phyloP scores from a whole-genome alignment of 306 rosid species.

The Pterocarpus macrocarpus region DNA sequence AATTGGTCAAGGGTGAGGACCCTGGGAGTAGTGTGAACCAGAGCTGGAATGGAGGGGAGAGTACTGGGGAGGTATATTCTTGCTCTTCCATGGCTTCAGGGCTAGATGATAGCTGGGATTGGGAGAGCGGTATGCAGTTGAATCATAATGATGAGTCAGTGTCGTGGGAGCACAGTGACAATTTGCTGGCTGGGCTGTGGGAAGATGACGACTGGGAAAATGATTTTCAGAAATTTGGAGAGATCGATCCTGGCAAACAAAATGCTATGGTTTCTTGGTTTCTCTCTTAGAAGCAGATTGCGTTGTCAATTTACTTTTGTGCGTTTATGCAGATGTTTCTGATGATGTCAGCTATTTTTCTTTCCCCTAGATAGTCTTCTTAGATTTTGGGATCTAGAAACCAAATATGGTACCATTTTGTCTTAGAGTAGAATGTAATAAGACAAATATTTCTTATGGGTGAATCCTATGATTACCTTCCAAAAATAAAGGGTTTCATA shows the following conservation, averaged over 20 bases:
- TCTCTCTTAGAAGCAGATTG: constrained; percentile 37
- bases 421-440: neutral
- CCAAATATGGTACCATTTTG: neutral
- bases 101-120: constrained; percentile 47
- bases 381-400: neutral
- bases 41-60: neutral
- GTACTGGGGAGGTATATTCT: constrained; percentile 26
- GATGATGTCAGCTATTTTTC: too few species aligned
- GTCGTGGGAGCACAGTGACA: constrained; percentile 34
- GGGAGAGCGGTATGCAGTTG: constrained; percentile 50
- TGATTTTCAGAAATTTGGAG: constrained; percentile 27
- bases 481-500: too few species aligned
- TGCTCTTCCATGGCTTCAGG: constrained; percentile 30
- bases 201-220: constrained; percentile 51
- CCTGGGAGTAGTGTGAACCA: constrained; percentile 25
- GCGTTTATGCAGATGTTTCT: too few species aligned
- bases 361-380: too few species aligned
- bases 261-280: constrained; percentile 59
- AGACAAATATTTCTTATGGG: neutral
- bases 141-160: constrained; percentile 13
- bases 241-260: constrained; percentile 44
- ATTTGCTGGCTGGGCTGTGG: constrained; percentile 53
- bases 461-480: too few species aligned
- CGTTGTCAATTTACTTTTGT: neutral
- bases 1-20: neutral